Evolutionary conservation across 192 early-diverging fungal genomes (phyloP), one percentile per base, ranked within the genome.

Genomic region (Piromyces sp.): DNA sequence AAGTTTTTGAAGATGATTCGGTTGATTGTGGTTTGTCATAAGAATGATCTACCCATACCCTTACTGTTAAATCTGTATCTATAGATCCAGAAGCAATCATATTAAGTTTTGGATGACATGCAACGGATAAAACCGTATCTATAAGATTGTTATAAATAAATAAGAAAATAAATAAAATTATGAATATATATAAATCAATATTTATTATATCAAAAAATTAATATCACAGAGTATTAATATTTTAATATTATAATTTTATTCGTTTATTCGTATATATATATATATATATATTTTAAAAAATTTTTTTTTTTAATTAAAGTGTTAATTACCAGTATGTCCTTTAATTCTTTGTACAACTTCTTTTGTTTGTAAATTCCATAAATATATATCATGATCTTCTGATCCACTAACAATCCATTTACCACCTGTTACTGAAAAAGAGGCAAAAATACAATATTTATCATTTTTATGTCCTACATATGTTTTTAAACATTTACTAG

Each of bases 301-400:
- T n/a, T n/a, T 30, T 14, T 30, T 11, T 13, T 14, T 79, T 40
- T 19, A 22, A 30, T 15, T 36, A 51, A 31, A 37, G 79, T 85
- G 9, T 13, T 40, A 15, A 15, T 38, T 87, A 96, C 95, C 95
- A 19, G 89, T 92, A 90, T 99, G 98, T 1, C 95, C 98, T 82
- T 93, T 92, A 33, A 98, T 90, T 83, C 91, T 95, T 82, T 98
- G 96, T 81, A 98, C 96, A 84, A 99, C 91, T 86, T 97, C 94
- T 82, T 94, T 94, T 30, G 90, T 96, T 87, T 99, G 97, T 83
- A 99, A 86, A 85, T 98, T 95, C 98, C 98, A 99, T 85, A 98
- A 91, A 84, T 98, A 98, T 29, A 99, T 93, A 86, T 88, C 88
- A 82, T 94, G 87, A 87, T 99, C 97, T 85, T 99, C 98, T 82